Conservation (phyloP, 164 flowering plant species). For the Litsea cubeba region DNA sequence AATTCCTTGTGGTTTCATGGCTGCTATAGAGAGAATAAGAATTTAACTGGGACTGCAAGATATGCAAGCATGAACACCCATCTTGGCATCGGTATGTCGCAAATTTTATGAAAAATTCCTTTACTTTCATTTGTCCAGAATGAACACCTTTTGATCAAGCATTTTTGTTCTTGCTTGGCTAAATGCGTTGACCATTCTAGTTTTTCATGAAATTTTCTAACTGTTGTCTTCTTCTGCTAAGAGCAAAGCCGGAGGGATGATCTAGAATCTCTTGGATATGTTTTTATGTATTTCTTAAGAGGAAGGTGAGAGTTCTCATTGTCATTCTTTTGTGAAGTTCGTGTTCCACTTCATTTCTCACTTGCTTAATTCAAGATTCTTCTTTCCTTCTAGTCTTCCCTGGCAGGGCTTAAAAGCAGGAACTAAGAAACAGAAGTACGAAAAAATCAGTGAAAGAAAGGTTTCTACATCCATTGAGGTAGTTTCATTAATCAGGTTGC, state of each 20-base stretch:
- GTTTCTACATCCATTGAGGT: conserved; percentile 92
- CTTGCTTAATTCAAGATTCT: background rate
- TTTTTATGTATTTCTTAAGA: conserved; percentile 83
- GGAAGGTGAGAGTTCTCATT: conserved; percentile 55
- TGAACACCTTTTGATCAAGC: background rate
- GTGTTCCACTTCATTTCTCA: background rate
- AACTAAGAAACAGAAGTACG: conserved; percentile 89
- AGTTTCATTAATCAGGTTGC: background rate
- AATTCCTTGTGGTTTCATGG: background rate
- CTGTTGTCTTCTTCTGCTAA: conserved; percentile 17
- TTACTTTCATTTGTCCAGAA: background rate
- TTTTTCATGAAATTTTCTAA: conserved; percentile 1
- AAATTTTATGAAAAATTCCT: background rate
- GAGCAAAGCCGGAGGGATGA: conserved; percentile 98
- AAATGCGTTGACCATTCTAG: background rate
- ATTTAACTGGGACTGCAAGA: conserved; percentile 92
- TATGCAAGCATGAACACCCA: conserved; percentile 97
- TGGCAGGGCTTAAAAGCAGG: conserved; percentile 98
- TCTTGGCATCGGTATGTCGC: conserved; percentile 76
- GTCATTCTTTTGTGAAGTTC: background rate
- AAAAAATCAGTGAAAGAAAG: conserved; percentile 87
- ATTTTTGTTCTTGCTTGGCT: conserved; percentile 1
- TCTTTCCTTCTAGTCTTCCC: conserved; percentile 54
- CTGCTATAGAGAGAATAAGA: conserved; percentile 79
- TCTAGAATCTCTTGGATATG: conserved; percentile 91